Evolutionary conservation across 495 filamentous ascomycete genomes (phyloP).

Genomic region (Lasiosphaeria miniovina): DNA sequence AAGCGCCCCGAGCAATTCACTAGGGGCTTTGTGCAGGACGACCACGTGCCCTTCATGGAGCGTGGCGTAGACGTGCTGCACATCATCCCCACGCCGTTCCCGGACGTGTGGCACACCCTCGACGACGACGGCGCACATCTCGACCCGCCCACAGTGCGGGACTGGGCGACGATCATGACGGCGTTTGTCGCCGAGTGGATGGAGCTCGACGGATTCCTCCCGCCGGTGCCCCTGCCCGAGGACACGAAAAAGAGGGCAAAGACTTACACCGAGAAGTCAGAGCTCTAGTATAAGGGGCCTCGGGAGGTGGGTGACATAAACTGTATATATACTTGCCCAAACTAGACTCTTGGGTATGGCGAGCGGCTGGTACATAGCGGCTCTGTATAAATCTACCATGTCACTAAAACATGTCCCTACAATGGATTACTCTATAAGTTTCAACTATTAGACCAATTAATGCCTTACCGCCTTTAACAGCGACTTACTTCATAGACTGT

Average conservation of each 20-base stretch:
- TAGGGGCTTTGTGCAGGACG: constrained; percentile 63
- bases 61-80: constrained; percentile 86
- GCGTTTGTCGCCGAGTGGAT: constrained; percentile 93
- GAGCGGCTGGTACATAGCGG: too few relatives aligned
- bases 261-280: constrained; percentile 18
- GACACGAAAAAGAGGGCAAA: background rate
- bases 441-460: too few relatives aligned
- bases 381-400: too few relatives aligned
- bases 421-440: too few relatives aligned
- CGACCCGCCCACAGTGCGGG: constrained; percentile 76
- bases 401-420: too few relatives aligned
- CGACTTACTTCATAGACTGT: too few relatives aligned
- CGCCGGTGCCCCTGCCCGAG: background rate
- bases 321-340: background rate
- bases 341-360: too few relatives aligned
- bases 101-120: constrained; percentile 80
- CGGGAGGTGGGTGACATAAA: background rate
- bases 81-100: constrained; percentile 80
- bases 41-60: constrained; percentile 84
- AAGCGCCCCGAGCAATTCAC: constrained; percentile 51
- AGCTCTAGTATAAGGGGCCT: constrained; percentile 14
- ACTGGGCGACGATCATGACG: constrained; percentile 79
- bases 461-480: too few relatives aligned
- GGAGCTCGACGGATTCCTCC: constrained; percentile 74
- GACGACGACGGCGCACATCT: constrained; percentile 84